A percentile compares a stretch with the other conserved stretches of the same genome.
Evolutionary conservation across 495 filamentous ascomycete genomes (phyloP).

Genomic region (Penicillium subrubescens): DNA sequence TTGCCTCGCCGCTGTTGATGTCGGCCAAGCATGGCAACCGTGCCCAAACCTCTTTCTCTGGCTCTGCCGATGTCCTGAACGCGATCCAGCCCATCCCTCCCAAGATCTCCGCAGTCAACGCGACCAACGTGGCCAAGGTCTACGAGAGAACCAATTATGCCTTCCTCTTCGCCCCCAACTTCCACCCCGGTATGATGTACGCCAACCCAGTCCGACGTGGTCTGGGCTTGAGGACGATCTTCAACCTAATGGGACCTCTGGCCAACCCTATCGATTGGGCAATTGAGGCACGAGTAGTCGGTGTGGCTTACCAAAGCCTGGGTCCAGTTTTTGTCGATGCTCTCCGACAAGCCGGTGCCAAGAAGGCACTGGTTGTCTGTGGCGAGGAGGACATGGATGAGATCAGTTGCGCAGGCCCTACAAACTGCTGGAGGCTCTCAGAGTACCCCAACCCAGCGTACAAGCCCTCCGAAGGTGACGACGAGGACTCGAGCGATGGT

Average conservation of each 20-base stretch:
- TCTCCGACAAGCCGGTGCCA: constrained; percentile 70
- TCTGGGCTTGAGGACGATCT: constrained; percentile 90
- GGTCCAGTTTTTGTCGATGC: constrained; percentile 88
- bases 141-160: constrained; percentile 84
- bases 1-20: constrained; percentile 79
- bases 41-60: constrained; percentile 93
- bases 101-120: constrained; percentile 69
- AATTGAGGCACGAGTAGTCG: constrained; percentile 87
- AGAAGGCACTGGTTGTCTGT: constrained; percentile 88
- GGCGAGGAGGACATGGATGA: constrained; percentile 95
- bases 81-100: constrained; percentile 69
- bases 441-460: constrained; percentile 53
- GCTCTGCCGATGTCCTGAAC: constrained; percentile 88
- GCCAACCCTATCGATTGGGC: constrained; percentile 80
- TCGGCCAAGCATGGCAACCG: constrained; percentile 95
- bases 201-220: constrained; percentile 80
- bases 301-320: constrained; percentile 82
- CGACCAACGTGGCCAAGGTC: constrained; percentile 64
- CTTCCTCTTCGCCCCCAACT: constrained; percentile 95
- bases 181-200: constrained; percentile 90
- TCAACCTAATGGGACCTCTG: constrained; percentile 92
- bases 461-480: constrained; percentile 27
- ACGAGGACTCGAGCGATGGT: constrained; percentile 42
- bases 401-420: constrained; percentile 82
- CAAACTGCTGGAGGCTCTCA: constrained; percentile 82